Conservation (phyloP, 2,329 filamentous ascomycete genomes). For the Corniculantispora saksenae region DNA sequence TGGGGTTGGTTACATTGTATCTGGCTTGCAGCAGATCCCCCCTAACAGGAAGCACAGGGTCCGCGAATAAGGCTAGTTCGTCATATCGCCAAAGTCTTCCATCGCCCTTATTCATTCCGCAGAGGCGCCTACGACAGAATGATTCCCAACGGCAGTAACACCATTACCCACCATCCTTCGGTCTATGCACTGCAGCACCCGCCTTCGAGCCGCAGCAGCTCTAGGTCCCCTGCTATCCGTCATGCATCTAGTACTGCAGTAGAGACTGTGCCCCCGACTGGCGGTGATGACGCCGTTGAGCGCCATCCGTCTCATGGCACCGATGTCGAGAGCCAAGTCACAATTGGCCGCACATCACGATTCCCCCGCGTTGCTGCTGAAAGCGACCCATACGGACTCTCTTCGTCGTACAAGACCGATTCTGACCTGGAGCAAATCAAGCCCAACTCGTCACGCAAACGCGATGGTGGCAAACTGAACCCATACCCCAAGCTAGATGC, state of each 20-base stretch:
- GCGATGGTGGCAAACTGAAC: slow-evolving; percentile 46
- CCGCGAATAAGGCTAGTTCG: background rate
- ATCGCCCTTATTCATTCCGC: background rate
- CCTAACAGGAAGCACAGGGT: background rate
- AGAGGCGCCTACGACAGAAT: slow-evolving; percentile 28
- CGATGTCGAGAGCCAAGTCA: slow-evolving; percentile 53
- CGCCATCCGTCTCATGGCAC: slow-evolving; percentile 41
- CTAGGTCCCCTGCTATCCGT: slow-evolving; percentile 28
- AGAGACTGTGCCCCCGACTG: slow-evolving; percentile 37
- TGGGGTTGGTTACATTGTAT: slow-evolving; percentile 8
- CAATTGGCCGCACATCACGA: slow-evolving; percentile 38
- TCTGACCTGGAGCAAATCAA: slow-evolving; percentile 76
- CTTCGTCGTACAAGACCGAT: slow-evolving; percentile 73
- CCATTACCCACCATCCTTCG: slow-evolving; percentile 46
- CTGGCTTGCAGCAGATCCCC: slow-evolving; percentile 12
- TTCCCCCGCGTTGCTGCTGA: slow-evolving; percentile 61
- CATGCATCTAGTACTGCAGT: slow-evolving; percentile 49
- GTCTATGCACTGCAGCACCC: slow-evolving; percentile 43
- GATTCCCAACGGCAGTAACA: slow-evolving; percentile 43
- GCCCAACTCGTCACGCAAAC: slow-evolving; percentile 79
- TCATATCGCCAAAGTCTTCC: background rate
- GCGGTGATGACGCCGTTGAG: slow-evolving; percentile 41
- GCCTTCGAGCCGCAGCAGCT: slow-evolving; percentile 30
- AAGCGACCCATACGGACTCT: slow-evolving; percentile 81
- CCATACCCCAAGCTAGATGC: slow-evolving; percentile 36